Percentiles rank a stretch among this genome's conserved stretches.
These are phyloP conservation scores for Hordeum marinum DNA, from an alignment of 176 grass and related monocot genomes.

Conservation along the genomic window DNA sequence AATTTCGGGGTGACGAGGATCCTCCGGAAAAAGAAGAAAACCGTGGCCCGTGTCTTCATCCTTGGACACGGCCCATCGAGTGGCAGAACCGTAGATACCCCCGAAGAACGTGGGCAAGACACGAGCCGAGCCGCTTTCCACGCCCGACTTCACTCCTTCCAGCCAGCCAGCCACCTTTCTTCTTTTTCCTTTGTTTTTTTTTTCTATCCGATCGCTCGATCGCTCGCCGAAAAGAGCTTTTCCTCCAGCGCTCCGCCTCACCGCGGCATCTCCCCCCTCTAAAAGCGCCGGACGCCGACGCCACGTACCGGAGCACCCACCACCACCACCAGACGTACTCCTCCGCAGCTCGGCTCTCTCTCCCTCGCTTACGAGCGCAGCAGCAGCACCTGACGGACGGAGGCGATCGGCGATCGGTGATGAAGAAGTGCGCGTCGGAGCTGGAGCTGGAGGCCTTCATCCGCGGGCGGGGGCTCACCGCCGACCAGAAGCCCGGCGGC, in stretches of 20 bases:
- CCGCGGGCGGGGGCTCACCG: not conserved
- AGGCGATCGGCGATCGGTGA: constrained; percentile 12
- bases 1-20: not conserved
- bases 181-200: constrained; percentile 18
- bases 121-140: constrained; percentile 22
- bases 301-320: constrained; percentile 15
- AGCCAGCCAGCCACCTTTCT: constrained; percentile 27
- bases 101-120: not conserved
- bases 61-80: not conserved
- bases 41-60: not conserved
- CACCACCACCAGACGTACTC: not conserved
- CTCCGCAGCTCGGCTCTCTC: not conserved
- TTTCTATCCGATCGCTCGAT: not conserved
- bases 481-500: constrained; percentile 20
- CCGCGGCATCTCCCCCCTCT: constrained; percentile 22
- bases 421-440: constrained; percentile 84
- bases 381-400: no score
- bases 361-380: not conserved
- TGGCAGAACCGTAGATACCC: constrained; percentile 27
- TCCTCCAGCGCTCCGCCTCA: not conserved
- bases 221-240: constrained; percentile 15
- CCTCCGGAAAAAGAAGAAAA: not conserved
- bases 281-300: constrained; percentile 34
- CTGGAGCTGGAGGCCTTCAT: constrained; percentile 60
- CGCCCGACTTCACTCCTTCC: constrained; percentile 18